A percentile compares a stretch with the other conserved stretches of the same genome.
These are phyloP conservation scores for Pseudonectria buxi DNA, from an alignment of 2,329 filamentous ascomycete species.

Conservation along the genomic window DNA sequence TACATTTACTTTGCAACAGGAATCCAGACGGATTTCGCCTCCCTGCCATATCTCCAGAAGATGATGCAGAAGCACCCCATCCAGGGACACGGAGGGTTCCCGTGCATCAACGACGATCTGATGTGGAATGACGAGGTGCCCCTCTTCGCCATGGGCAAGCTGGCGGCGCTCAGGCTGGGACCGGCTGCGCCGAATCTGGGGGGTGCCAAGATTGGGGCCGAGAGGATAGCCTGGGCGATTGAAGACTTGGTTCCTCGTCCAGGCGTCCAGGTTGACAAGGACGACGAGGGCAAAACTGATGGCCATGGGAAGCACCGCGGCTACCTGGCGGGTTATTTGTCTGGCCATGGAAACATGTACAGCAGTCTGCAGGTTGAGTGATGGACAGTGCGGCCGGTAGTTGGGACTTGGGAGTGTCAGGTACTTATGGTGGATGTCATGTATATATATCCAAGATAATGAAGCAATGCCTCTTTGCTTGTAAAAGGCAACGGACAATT, in stretches of 20 bases:
- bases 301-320: constrained; percentile 3
- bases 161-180: constrained; percentile 62
- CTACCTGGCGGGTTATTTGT: constrained; percentile 24
- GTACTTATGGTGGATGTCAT: too few relatives aligned
- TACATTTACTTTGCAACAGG: constrained; percentile 75
- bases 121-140: constrained; percentile 70
- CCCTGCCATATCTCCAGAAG: constrained; percentile 53
- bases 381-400: too few relatives aligned
- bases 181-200: constrained; percentile 69
- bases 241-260: constrained; percentile 42
- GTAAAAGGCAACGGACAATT: too few relatives aligned
- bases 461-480: too few relatives aligned
- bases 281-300: constrained; percentile 6
- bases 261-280: constrained; percentile 4
- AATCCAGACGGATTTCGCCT: constrained; percentile 54
- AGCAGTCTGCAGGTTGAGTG: constrained; percentile 21
- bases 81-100: constrained; percentile 56
- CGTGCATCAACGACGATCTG: constrained; percentile 68
- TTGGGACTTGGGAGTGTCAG: too few relatives aligned
- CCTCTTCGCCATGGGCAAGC: constrained; percentile 61
- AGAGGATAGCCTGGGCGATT: constrained; percentile 65
- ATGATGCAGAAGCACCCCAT: constrained; percentile 57
- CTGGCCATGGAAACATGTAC: constrained; percentile 32
- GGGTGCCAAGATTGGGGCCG: constrained; percentile 65
- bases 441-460: too few relatives aligned